Evolutionary conservation across 1,139 yeast species (phyloP), one percentile per base, ranked within the genome.

Genomic region (Scheffersomyces titani): DNA sequence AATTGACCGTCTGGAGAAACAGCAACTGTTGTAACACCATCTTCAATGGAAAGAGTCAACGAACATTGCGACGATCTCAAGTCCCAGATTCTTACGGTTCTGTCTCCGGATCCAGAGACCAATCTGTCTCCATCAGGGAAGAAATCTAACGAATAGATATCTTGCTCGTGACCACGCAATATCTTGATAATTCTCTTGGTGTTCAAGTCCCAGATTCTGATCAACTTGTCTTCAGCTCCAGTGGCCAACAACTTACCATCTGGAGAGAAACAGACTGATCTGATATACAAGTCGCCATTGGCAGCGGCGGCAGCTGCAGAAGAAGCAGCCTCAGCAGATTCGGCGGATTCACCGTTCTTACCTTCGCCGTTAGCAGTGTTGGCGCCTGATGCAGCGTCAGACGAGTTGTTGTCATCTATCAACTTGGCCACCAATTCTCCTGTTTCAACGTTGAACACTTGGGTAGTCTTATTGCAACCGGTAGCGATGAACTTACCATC

Each of bases 41-140:
- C 99, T 74, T 94, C 98, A 65, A 94, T 93, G 44, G 93, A 87
- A 66, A 92, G 82, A 53, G 97, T 92, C 69, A 92, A 82, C 50
- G 94, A 89, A 70, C 97, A 92, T 76, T 91, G 96, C 30, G 97
- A 96, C 51, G 92, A 85, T 68, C 92, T 89, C 73, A 93, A 86
- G 74, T 93, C 98, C 99, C 99, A 94, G 70, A 94, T 90, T 72
- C 98, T 85, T 52, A 94, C 98, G 19, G 98, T 92, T 67, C 97
- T 85, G 76, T 94, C 99, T 56, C 98, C 99, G 19, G 97, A 90
- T 51, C 99, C 99, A 40, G 97, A 90, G 45, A 94, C 98, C 68
- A 94, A 84, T 72, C 93, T 90, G 65, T 92, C 87, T 56, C 99
- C 99, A 68, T 92, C 94, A 56, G 97, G 96, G 85, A 96, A 91